Base-by-base conservation (phyloP, 192 early-diverging fungal species). In the Dimargaris xerosporica region DNA sequence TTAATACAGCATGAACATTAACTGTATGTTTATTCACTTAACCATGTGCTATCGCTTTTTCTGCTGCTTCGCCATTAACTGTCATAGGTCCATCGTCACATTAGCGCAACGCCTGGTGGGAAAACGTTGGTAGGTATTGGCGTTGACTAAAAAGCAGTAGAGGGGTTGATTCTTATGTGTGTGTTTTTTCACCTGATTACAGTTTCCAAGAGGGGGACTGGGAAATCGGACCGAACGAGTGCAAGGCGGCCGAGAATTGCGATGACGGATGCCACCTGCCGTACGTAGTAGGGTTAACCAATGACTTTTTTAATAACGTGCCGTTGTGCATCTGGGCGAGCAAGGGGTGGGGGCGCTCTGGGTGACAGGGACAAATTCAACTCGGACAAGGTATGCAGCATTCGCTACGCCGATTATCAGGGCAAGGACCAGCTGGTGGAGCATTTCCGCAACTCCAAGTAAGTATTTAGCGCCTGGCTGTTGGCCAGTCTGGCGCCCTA, bases 331-430 rank as follows among this genome's bases (percentile, higher is more conserved):
- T 39, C 34, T 39, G 34, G 34, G 34, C 34, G 34, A 39, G 34
- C 34, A 39, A 39, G 34, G 34, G 34, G 34, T 7, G 34, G 34
- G 34, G 34, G 34, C 34, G 34, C 34, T 39, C 64, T 39, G 34
- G 34, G 34, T 39, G 34, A 39, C 34, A 79, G 76, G 79, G 73
- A 73, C 25, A 75, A 76, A 28, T 92, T 90, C 75, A 89, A 91
- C 65, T 83, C 80, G 44, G 85, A 89, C 56, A 93, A 93, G 66
- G 70, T 82, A 9, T 85, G 85, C 62, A 75, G 71, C 9, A 61
- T 93, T 23, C 78, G 80, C n/a, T 90, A 83, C 70, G 91, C 91
- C n/a, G 81, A 82, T 48, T 75, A 91, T 19, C 89, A 93, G 64
- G 86, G 87, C 1, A 82, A 81, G 61, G 58, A 74, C 4, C 75